These are phyloP conservation scores for Trametes hirsuta DNA, from an alignment of 1,284 basidiomycete genomes.

Conservation along the genomic window DNA sequence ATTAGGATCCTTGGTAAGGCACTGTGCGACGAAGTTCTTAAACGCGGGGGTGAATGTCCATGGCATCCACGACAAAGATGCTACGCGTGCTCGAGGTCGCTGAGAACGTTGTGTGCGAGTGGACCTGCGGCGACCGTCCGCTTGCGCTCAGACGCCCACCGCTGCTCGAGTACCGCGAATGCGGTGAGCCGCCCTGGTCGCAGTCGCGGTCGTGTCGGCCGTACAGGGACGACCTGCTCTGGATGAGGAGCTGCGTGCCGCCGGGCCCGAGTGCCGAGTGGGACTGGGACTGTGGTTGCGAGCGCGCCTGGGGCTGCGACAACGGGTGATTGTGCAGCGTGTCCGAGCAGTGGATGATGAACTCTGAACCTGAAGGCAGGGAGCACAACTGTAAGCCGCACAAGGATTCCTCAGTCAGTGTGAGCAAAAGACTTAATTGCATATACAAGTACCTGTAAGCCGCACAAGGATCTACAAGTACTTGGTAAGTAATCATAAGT, in stretches of 20 bases:
- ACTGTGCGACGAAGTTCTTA: conserved; percentile 90
- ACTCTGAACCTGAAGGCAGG: too few species aligned
- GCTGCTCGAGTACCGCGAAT: conserved; percentile 13
- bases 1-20: conserved; percentile 91
- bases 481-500: too few species aligned
- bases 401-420: too few species aligned
- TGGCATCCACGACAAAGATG: too few species aligned
- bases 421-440: too few species aligned
- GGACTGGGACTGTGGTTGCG: too few species aligned
- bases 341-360: too few species aligned
- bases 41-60: conserved; percentile 85
- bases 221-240: conserved; percentile 14
- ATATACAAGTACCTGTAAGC: too few species aligned
- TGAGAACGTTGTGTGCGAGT: conserved; percentile 36
- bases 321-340: conserved; percentile 33
- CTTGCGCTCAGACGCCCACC: background rate
- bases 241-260: conserved; percentile 27
- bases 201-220: conserved; percentile 16
- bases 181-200: conserved; percentile 19
- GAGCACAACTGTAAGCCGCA: too few species aligned
- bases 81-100: too few species aligned
- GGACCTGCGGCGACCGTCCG: conserved; percentile 31
- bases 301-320: too few species aligned
- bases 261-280: conserved; percentile 19
- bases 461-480: too few species aligned